These are phyloP conservation scores for Hyphodiscus hymeniophilus DNA, from an alignment of 495 filamentous ascomycete species.

Conservation along the genomic window DNA sequence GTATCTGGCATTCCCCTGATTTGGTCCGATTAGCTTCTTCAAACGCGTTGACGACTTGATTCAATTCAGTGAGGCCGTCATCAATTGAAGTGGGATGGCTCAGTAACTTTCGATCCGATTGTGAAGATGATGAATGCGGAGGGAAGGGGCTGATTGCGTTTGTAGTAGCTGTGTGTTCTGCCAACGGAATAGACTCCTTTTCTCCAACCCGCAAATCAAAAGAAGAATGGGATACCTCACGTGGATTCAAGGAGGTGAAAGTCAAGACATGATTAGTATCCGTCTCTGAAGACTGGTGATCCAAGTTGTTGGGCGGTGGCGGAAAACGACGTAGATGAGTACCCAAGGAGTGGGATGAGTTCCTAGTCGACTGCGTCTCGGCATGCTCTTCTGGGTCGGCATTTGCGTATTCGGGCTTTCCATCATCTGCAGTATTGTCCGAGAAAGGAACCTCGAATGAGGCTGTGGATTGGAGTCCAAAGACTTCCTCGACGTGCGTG, in stretches of 20 bases:
- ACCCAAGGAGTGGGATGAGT: not conserved
- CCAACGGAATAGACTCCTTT: not conserved
- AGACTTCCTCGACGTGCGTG: constrained; percentile 16
- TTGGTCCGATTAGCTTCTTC: constrained; percentile 9
- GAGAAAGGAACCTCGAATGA: constrained; percentile 1
- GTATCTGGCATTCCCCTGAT: not conserved
- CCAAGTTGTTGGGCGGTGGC: not conserved
- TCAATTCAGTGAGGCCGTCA: constrained; percentile 20
- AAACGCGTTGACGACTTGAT: constrained; percentile 14
- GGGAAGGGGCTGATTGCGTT: not conserved
- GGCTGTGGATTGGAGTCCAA: constrained; percentile 6
- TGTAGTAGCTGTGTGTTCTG: not conserved
- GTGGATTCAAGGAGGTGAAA: not conserved
- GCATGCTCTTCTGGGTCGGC: too few species aligned
- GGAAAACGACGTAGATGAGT: not conserved
- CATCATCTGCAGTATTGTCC: not conserved
- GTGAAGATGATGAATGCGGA: not conserved
- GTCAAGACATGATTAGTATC: not conserved
- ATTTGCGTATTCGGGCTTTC: not conserved
- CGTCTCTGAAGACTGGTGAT: not conserved
- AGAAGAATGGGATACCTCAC: too few species aligned
- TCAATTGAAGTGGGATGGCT: constrained; percentile 20
- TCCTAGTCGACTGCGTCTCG: not conserved
- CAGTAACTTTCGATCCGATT: not conserved
- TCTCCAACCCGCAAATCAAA: not conserved